A percentile compares a stretch with the other conserved stretches of the same genome.
phyloP scores from a whole-genome alignment of 2,329 filamentous ascomycete genomes.

The Pseudogymnoascus sp. region DNA sequence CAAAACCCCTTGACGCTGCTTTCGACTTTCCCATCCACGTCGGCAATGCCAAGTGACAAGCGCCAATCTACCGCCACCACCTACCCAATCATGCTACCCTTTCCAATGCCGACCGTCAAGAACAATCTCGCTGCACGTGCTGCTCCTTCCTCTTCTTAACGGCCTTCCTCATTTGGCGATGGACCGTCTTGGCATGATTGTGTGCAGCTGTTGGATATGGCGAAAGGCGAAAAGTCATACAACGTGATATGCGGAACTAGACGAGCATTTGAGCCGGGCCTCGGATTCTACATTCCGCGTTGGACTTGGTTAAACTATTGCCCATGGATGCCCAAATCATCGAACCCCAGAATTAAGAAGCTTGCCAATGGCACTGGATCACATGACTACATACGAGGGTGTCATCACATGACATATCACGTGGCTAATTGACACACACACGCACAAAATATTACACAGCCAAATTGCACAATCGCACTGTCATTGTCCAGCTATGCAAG shows the following conservation, averaged over 20 bases:
- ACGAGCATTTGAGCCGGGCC: neutral
- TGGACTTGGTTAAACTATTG: neutral
- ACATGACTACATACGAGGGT: neutral
- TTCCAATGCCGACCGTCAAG: neutral
- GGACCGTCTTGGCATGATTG: neutral
- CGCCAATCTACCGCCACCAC: neutral
- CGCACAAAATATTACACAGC: neutral
- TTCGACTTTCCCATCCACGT: neutral
- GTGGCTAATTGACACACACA: neutral
- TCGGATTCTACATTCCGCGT: neutral
- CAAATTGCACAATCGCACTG: neutral
- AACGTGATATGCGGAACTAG: neutral
- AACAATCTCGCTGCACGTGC: slow-evolving; percentile 3
- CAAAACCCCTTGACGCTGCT: neutral
- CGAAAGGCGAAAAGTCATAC: neutral
- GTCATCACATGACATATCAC: neutral
- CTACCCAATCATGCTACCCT: neutral
- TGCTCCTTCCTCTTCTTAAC: neutral
- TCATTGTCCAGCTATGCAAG: neutral
- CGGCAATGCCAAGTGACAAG: neutral
- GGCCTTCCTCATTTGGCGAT: neutral
- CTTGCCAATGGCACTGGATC: neutral
- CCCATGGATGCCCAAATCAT: neutral
- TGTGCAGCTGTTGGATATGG: neutral
- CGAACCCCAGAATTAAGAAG: neutral